Evolutionary conservation across 1,284 basidiomycete genomes (phyloP), one percentile per base, ranked within the genome.

Genomic region (Entoloma clypeatum): DNA sequence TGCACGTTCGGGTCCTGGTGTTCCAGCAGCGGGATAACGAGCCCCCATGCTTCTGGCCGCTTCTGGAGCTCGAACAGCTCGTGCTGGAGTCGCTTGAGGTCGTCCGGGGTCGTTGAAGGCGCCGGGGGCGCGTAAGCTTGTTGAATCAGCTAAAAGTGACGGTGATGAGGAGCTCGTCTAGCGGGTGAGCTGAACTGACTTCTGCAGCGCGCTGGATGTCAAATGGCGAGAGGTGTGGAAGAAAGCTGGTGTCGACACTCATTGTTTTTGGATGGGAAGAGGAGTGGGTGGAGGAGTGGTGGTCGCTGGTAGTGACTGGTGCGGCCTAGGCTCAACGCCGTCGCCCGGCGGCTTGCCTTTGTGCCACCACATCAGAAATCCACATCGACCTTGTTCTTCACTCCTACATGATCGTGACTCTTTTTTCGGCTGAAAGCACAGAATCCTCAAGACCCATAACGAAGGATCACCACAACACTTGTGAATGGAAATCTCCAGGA

Each of bases 1-100:
- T 92, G 84, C 6, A 93, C 88, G 54, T 89, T 89, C 35, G 74
- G 71, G 60, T 92, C 85, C 49, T 70, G 62, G 54, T 84, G 71
- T 13, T 79, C 71, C 26, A 89, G 62, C 48, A 90, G 74, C 0
- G 87, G 86, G 28, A 86, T 68, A 19, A 88, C 77, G 32, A 90
- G 65, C 9, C 86, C 86, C 87, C 87, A 90, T 4, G 86, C 86
- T 45, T 71, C 69, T 9, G 75, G 76, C 43, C 74, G 67, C 51
- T 81, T 84, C 61, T 88, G 86, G 10, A 87, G 74, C 47, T 86
- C 80, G 46, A 85, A 81, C 3, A 88, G 69, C 42, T 86, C 80
- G 39, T 78, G 76, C 51, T 87, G 83, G 9, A 83, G 64, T n/a
- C 69, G 69, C 25, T 79, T 75, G 37, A 85, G 72, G 17, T 75